Conservation (phyloP, 257 asterid species). For the Eustoma russellianum region DNA sequence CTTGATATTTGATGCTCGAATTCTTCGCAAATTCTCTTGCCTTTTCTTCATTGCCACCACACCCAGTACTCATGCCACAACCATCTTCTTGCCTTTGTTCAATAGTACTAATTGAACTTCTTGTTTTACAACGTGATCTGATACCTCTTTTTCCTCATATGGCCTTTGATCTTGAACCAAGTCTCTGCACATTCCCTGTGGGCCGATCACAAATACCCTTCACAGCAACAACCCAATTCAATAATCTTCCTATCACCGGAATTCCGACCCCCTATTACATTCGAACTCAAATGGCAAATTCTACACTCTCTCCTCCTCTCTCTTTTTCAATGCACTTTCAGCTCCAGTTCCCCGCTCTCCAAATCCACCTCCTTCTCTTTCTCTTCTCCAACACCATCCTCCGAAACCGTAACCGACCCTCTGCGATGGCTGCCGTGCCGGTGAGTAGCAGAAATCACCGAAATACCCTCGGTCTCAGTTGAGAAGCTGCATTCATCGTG, state of each 20-base stretch:
- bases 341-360: constrained; percentile 38
- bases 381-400: constrained; percentile 3
- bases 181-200: constrained; percentile 47
- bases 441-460: constrained; percentile 9
- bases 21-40: no score
- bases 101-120: background rate
- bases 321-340: constrained; percentile 19
- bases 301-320: constrained; percentile 28
- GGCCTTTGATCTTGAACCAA: constrained; percentile 28
- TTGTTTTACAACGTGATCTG: no score
- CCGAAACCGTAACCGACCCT: no score
- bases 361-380: constrained; percentile 27
- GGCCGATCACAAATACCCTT: constrained; percentile 46
- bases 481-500: no score
- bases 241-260: no score
- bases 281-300: no score
- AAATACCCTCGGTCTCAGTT: constrained; percentile 15
- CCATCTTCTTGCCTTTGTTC: no score
- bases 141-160: no score
- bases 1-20: no score
- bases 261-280: no score
- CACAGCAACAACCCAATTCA: constrained; percentile 44
- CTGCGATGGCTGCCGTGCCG: constrained; percentile 17
- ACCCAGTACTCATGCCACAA: no score
- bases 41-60: no score